phyloP scores from a whole-genome alignment of 2,329 filamentous ascomycete species.

The Verticillium nubilum region DNA sequence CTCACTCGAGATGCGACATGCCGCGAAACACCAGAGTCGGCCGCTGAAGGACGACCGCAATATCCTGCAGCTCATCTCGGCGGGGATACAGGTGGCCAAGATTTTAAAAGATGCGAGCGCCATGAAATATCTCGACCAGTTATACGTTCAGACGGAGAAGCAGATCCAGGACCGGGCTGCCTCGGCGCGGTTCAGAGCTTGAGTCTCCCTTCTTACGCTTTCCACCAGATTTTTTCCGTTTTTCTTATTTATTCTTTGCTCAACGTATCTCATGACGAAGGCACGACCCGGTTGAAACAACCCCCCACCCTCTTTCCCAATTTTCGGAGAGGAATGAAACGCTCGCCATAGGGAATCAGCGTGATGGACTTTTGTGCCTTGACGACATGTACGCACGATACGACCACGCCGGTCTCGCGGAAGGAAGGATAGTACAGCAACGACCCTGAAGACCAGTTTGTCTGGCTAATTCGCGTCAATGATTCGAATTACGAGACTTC shows the following conservation, averaged over 20 bases:
- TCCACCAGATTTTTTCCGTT: not conserved
- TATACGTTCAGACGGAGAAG: slow-evolving; percentile 78
- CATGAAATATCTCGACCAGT: slow-evolving; percentile 74
- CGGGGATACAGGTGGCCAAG: slow-evolving; percentile 81
- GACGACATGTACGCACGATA: not conserved
- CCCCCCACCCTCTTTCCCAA: not conserved
- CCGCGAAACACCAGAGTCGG: slow-evolving; percentile 75
- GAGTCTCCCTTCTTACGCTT: not conserved
- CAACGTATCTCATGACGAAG: not conserved
- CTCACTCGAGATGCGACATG: slow-evolving; percentile 81
- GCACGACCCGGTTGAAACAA: not conserved
- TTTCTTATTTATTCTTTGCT: not conserved
- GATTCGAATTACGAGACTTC: not conserved
- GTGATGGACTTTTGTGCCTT: not conserved
- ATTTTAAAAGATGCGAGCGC: slow-evolving; percentile 79
- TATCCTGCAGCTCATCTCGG: slow-evolving; percentile 80
- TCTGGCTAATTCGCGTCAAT: not conserved
- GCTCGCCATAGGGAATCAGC: not conserved
- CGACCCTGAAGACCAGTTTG: not conserved
- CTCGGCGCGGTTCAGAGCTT: slow-evolving; percentile 31
- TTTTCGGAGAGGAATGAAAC: not conserved
- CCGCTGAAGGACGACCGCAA: slow-evolving; percentile 85
- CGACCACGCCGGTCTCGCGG: not conserved
- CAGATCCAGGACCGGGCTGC: slow-evolving; percentile 65
- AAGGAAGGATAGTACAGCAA: not conserved